Conservation (phyloP, 306 rosid species). For the Betula pendula region DNA sequence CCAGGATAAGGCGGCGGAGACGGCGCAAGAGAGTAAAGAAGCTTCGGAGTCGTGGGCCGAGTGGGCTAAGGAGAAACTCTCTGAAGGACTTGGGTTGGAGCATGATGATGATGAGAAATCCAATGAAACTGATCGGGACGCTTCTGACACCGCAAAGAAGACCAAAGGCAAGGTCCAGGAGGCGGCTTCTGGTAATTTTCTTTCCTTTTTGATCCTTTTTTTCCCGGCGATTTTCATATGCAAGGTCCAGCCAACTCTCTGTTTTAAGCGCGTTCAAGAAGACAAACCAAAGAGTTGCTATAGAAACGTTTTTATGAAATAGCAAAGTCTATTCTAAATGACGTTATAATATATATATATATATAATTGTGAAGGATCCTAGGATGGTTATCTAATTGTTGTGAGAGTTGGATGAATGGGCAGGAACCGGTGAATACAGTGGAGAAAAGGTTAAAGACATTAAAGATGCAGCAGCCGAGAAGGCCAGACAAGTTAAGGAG, state of each 20-base stretch:
- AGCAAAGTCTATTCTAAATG: too few relatives aligned
- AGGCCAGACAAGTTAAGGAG: neutral
- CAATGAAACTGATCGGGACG: slow-evolving; percentile 19
- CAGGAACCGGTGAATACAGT: slow-evolving; percentile 53
- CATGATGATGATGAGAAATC: slow-evolving; percentile 12
- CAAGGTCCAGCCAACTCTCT: too few relatives aligned
- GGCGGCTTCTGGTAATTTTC: slow-evolving; percentile 33
- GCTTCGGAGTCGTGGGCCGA: slow-evolving; percentile 68
- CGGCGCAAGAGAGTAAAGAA: slow-evolving; percentile 41
- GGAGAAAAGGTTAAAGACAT: slow-evolving; percentile 45
- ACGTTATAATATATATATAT: too few relatives aligned
- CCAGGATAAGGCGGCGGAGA: slow-evolving; percentile 38
- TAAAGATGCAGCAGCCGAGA: slow-evolving; percentile 26
- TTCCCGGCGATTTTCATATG: too few relatives aligned
- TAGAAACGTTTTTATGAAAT: too few relatives aligned
- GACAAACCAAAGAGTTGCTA: too few relatives aligned
- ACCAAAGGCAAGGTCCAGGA: slow-evolving; percentile 36
- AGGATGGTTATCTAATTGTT: too few relatives aligned
- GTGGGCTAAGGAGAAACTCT: slow-evolving; percentile 84
- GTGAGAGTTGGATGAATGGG: neutral
- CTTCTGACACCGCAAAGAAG: slow-evolving; percentile 35
- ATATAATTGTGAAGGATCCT: too few relatives aligned
- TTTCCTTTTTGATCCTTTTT: too few relatives aligned
- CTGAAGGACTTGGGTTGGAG: slow-evolving; percentile 65
- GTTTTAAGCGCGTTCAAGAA: too few relatives aligned